Percentiles rank a stretch among this genome's conserved stretches.
These are phyloP conservation scores for Yarrowia sp. DNA, from an alignment of 805 yeast species.

Conservation along the genomic window DNA sequence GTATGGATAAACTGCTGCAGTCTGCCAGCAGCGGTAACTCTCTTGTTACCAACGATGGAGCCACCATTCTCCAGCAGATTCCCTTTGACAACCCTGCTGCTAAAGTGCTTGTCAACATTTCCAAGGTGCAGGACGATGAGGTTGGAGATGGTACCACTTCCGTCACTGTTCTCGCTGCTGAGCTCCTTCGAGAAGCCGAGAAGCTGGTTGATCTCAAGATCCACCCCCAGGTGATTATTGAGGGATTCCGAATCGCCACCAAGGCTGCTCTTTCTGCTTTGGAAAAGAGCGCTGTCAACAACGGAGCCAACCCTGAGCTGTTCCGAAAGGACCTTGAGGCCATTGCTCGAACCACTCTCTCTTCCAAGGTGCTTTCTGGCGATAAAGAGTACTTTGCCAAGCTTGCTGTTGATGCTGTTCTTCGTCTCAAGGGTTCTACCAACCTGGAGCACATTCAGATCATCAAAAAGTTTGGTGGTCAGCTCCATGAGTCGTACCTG, in stretches of 20 bases:
- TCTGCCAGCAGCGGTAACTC: constrained; percentile 77
- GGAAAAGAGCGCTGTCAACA: constrained; percentile 71
- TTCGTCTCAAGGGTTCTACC: constrained; percentile 82
- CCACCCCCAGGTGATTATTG: constrained; percentile 97
- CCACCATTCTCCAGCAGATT: constrained; percentile 88
- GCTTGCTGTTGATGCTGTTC: constrained; percentile 90
- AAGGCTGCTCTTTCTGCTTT: constrained; percentile 82
- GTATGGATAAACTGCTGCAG: constrained; percentile 94
- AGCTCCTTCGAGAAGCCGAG: constrained; percentile 92
- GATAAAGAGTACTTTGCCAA: constrained; percentile 87
- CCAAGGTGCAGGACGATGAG: constrained; percentile 95
- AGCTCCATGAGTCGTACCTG: constrained; percentile 82
- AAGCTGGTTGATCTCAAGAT: constrained; percentile 85
- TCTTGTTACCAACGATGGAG: constrained; percentile 95
- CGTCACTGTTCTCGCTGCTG: constrained; percentile 92
- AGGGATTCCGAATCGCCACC: constrained; percentile 89
- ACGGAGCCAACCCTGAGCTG: constrained; percentile 53
- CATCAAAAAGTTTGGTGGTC: constrained; percentile 91
- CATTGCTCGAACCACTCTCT: constrained; percentile 89
- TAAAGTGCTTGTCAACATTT: constrained; percentile 87
- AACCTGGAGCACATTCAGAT: constrained; percentile 90
- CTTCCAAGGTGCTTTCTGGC: constrained; percentile 91
- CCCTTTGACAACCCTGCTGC: constrained; percentile 99
- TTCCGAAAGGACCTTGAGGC: constrained; percentile 76
- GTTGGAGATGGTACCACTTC: constrained; percentile 99